phyloP scores from a whole-genome alignment of 148 eudicot species.

The Pharnaceum exiguum region DNA sequence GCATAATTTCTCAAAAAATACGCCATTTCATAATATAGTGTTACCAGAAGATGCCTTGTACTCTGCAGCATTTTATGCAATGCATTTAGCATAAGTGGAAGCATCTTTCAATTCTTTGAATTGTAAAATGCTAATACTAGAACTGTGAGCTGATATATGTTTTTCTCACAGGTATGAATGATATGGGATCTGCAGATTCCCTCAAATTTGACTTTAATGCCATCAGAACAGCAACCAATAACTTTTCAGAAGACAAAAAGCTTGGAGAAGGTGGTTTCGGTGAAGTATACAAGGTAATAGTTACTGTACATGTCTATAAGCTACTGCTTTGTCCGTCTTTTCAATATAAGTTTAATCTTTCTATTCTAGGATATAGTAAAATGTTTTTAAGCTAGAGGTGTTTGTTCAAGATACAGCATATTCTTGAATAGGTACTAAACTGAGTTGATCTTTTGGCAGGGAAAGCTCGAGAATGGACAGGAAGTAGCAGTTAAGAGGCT shows the following conservation, averaged over 20 bases:
- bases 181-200: conserved; percentile 24
- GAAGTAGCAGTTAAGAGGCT: conserved; percentile 24
- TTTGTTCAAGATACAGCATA: too few relatives aligned
- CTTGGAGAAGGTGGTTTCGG: conserved; percentile 40
- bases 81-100: too few relatives aligned
- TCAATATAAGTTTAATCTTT: too few relatives aligned
- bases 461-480: conserved; percentile 13
- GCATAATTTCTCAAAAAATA: too few relatives aligned
- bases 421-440: too few relatives aligned
- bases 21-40: too few relatives aligned
- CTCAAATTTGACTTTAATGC: conserved; percentile 23
- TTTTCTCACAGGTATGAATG: conserved; percentile 20
- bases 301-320: background rate
- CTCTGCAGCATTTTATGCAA: too few relatives aligned
- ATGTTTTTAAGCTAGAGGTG: too few relatives aligned
- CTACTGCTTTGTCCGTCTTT: background rate
- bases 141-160: background rate
- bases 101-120: too few relatives aligned
- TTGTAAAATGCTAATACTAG: background rate
- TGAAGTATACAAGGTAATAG: conserved; percentile 31
- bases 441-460: too few relatives aligned
- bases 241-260: conserved; percentile 23
- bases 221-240: conserved; percentile 24
- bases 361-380: too few relatives aligned
- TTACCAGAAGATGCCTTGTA: too few relatives aligned